Evolutionary conservation across 1,139 yeast species (phyloP).

Genomic region (Yamadazyma kanchanaburiensis): DNA sequence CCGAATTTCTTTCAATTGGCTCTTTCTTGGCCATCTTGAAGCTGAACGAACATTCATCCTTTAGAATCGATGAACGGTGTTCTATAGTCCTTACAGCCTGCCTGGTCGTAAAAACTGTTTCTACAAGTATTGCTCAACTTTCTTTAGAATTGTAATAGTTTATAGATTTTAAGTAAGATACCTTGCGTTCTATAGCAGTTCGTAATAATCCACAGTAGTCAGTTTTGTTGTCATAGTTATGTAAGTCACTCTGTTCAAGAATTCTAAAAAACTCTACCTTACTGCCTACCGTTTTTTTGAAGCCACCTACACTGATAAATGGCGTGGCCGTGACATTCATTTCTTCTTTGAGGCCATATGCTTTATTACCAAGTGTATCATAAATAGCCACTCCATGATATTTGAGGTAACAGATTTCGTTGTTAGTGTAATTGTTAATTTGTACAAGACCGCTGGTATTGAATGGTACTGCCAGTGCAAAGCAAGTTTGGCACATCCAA

Average conservation of each 20-base stretch:
- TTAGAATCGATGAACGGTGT: too few species aligned
- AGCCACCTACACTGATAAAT: conserved; percentile 1
- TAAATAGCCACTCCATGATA: not conserved
- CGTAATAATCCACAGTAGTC: not conserved
- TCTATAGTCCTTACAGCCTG: not conserved
- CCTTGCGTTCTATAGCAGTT: conserved; percentile 1
- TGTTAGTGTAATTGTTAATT: conserved; percentile 1
- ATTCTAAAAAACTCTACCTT: not conserved
- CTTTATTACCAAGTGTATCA: conserved; percentile 1
- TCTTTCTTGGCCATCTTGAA: not conserved
- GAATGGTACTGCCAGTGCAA: conserved; percentile 1
- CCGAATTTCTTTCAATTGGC: not conserved
- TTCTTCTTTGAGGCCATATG: not conserved
- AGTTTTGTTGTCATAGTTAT: conserved; percentile 1
- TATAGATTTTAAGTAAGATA: not conserved
- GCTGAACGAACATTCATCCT: too few species aligned
- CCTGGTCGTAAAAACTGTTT: not conserved
- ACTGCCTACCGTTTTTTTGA: conserved; percentile 1
- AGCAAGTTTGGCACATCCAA: conserved; percentile 1
- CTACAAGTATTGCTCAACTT: conserved; percentile 1
- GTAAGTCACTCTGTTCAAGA: conserved; percentile 1
- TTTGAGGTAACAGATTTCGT: conserved; percentile 1
- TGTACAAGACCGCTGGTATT: conserved; percentile 1
- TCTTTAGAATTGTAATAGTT: conserved; percentile 1
- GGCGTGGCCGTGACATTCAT: conserved; percentile 1